phyloP scores from a whole-genome alignment of 2,329 filamentous ascomycete species.

The Neodidymelliopsis sp. region DNA sequence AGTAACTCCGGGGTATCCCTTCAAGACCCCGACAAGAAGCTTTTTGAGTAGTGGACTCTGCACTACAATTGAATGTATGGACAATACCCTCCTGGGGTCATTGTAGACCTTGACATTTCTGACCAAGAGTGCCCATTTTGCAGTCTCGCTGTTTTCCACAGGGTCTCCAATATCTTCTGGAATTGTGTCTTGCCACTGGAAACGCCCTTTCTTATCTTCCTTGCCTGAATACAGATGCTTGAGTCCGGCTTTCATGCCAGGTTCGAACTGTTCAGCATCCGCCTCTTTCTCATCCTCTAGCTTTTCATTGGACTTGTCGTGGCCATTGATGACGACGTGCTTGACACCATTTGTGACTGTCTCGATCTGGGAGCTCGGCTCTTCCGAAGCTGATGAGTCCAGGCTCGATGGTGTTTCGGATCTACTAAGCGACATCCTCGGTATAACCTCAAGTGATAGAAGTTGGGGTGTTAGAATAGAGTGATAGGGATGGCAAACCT shows the following conservation, averaged over 20 bases:
- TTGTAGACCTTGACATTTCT: conserved; percentile 49
- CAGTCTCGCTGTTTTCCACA: conserved; percentile 67
- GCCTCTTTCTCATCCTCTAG: conserved; percentile 4
- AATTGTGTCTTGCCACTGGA: conserved; percentile 37
- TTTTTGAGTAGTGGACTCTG: conserved; percentile 69
- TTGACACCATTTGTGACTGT: conserved; percentile 18
- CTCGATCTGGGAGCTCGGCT: conserved; percentile 5
- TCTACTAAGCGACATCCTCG: conserved; percentile 2
- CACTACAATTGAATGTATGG: conserved; percentile 68
- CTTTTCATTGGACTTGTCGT: conserved; percentile 4
- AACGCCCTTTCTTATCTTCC: conserved; percentile 35
- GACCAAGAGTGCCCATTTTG: conserved; percentile 59
- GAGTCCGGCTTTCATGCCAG: conserved; percentile 15
- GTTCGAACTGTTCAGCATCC: not conserved
- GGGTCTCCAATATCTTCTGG: conserved; percentile 34
- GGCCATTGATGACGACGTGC: conserved; percentile 23
- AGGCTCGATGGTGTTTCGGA: not conserved
- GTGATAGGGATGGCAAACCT: not conserved
- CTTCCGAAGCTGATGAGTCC: conserved; percentile 6
- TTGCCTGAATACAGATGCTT: conserved; percentile 33
- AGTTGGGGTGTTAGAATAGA: not conserved
- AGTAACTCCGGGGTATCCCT: conserved; percentile 67
- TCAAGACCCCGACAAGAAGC: conserved; percentile 62
- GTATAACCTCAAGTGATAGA: not conserved
- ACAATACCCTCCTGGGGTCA: conserved; percentile 66